phyloP scores from a whole-genome alignment of 148 eudicot genomes.

The Bassia scoparia region DNA sequence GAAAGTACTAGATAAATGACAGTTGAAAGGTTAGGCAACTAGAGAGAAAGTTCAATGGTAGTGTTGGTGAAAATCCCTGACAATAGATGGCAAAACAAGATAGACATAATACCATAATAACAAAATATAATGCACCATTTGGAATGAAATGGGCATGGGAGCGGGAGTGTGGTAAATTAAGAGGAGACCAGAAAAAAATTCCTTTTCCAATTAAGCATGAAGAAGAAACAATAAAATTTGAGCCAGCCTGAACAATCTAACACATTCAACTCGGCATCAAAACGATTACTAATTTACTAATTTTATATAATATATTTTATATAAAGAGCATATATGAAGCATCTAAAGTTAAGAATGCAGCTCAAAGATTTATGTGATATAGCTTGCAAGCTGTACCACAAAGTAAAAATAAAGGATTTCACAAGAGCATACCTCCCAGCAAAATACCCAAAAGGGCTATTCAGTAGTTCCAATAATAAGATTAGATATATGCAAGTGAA shows the following conservation, averaged over 20 bases:
- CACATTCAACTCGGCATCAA: neutral
- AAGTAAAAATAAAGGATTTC: neutral
- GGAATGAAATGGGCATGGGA: neutral
- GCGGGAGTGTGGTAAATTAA: neutral
- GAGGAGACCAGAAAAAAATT: neutral
- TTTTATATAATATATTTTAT: neutral
- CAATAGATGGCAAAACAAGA: neutral
- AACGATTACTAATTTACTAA: too few relatives aligned
- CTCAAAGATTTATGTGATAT: neutral
- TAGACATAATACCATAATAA: neutral
- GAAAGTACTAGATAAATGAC: neutral
- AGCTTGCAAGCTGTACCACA: neutral
- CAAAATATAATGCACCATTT: neutral
- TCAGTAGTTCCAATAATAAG: conserved; percentile 4
- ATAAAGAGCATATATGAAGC: neutral
- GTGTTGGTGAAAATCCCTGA: neutral
- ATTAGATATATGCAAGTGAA: neutral
- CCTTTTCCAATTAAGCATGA: neutral
- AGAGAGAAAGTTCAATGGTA: neutral
- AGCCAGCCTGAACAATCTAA: neutral
- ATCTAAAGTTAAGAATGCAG: conserved; percentile 2
- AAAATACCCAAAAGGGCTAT: neutral
- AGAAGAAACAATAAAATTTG: neutral
- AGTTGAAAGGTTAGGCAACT: neutral
- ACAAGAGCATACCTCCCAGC: conserved; percentile 14